Evolutionary conservation across 345 rosid genomes (phyloP), one percentile per base, ranked within the genome.

Genomic region (Chamaenerion angustifolium): DNA sequence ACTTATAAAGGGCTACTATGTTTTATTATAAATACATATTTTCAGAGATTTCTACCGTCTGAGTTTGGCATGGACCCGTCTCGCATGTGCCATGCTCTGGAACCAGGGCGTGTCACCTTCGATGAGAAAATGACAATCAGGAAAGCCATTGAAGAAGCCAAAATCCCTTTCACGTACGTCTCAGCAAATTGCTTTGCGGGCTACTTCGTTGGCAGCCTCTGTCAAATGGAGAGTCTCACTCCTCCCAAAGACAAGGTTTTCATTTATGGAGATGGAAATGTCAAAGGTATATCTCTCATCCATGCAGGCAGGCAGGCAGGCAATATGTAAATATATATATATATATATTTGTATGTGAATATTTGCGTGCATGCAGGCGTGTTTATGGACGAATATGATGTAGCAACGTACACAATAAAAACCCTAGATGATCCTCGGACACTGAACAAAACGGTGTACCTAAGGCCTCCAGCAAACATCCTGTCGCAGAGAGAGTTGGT

Each of bases 61-160:
- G 98, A 90, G 54, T 90, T 83, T 55, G 98, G 98, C 3, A 86
- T 76, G 71, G 94, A 90, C 60, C 92, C 95, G 21, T 49, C 93
- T 0, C 53, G 71, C 11, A 90, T 90, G 98, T 74, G 49, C 23
- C 52, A 79, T 11, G 95, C 95, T 1, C 54, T 92, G 9, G 87
- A 77, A 16, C 98, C 98, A 0, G 95, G 96, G 51, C 75, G 80
- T 56, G 89, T 68, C 45, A 56, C 92, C 0, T 86, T 90, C 31
- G 98, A 86, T 46, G 73, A 86, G 48, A 90, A 90, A 65, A 80
- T 86, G 94, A 51, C 12, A 8, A 87, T 86, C 16, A 80, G 96
- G 49, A 73, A 48, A 12, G 98, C 87, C 2, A 83, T 86, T 21
- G 85, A 86, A 13, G 82, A 67, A 1, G 87, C 87, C n/a, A 62